Conservation (phyloP, 164 flowering plant species). For the Sextonia rubra region DNA sequence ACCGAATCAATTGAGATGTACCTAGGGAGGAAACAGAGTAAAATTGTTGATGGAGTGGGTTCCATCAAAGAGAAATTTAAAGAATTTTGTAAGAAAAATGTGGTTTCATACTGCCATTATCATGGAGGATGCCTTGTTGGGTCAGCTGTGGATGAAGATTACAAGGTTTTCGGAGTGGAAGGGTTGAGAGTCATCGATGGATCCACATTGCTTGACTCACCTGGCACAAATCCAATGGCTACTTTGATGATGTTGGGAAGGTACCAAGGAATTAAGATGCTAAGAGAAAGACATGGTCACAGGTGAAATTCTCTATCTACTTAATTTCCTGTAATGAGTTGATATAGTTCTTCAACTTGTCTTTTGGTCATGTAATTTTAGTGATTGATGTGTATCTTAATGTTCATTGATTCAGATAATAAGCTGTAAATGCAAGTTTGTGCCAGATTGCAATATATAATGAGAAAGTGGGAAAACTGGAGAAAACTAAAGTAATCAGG, state of each 20-base stretch:
- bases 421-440: too few species aligned
- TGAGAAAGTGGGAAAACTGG: too few species aligned
- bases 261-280: conserved; percentile 22
- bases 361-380: too few species aligned
- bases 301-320: too few species aligned
- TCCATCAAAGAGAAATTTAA: conserved; percentile 17
- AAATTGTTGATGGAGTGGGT: background rate
- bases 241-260: conserved; percentile 39
- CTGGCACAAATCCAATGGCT: conserved; percentile 45
- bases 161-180: conserved; percentile 30
- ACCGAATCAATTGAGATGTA: conserved; percentile 20
- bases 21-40: conserved; percentile 13
- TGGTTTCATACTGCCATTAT: conserved; percentile 32
- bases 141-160: conserved; percentile 33
- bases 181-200: conserved; percentile 42
- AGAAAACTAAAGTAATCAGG: too few species aligned
- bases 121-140: conserved; percentile 44
- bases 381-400: too few species aligned
- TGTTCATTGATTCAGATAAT: too few species aligned
- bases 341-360: too few species aligned
- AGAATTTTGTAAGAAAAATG: conserved; percentile 26
- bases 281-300: background rate
- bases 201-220: conserved; percentile 36
- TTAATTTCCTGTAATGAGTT: too few species aligned
- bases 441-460: too few species aligned